Percentiles rank a stretch among this genome's conserved stretches.
Conservation (phyloP, 768 basidiomycete genomes). For the Clitopilus hobsonii region DNA sequence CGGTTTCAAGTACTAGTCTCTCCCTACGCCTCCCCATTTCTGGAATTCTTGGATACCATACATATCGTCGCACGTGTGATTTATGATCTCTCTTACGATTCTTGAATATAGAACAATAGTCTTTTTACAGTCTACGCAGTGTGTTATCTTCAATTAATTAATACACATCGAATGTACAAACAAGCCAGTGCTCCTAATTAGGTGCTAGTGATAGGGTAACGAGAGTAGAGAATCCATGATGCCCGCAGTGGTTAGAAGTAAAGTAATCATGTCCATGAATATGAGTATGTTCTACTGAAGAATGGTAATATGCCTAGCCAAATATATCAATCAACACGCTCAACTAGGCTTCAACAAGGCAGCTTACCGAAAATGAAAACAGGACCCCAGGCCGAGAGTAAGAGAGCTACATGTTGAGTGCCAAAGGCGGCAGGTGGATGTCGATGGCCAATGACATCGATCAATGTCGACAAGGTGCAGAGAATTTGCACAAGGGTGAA, state of each 20-base stretch:
- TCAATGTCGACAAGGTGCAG: constrained; percentile 42
- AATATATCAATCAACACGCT: background rate
- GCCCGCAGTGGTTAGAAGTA: too few relatives aligned
- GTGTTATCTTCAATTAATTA: background rate
- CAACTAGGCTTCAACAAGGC: too few relatives aligned
- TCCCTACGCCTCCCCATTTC: background rate
- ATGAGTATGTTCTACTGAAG: background rate
- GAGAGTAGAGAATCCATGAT: too few relatives aligned
- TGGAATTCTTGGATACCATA: background rate
- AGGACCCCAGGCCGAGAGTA: constrained; percentile 59
- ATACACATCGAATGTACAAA: background rate
- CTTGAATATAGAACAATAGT: background rate
- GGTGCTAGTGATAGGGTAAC: constrained; percentile 1
- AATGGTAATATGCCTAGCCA: background rate
- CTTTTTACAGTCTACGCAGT: background rate
- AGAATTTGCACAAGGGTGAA: constrained; percentile 45
- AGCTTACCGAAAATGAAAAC: constrained; percentile 49
- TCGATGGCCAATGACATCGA: constrained; percentile 39
- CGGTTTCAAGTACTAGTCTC: constrained; percentile 22
- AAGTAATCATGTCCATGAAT: background rate
- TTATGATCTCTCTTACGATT: background rate
- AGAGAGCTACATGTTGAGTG: constrained; percentile 58
- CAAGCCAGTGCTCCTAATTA: background rate
- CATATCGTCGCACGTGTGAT: background rate
- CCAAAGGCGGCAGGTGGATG: constrained; percentile 48